Evolutionary conservation across 208 protist genomes (phyloP), one percentile per base, ranked within the genome.

Genomic region (Strigomonas culicis): DNA sequence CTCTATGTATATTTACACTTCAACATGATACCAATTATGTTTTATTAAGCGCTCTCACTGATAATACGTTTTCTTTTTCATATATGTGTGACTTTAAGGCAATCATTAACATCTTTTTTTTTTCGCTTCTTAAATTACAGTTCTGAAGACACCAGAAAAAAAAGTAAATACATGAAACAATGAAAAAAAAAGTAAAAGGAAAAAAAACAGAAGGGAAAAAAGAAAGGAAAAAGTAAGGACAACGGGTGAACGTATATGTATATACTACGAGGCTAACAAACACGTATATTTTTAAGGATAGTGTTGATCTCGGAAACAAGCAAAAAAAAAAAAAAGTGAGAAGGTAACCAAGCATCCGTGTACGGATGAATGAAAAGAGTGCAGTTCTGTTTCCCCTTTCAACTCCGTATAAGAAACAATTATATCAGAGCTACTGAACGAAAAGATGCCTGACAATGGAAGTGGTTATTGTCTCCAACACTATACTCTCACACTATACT

Each of bases 331-430:
- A 56, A 46, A 57, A 39, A 58, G 28, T 51, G 44, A 47, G 22
- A 65, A 19, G n/a, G 15, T 7, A 43, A 44, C 30, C 4, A 24
- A 57, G 7, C 31, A 44, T 11, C 13, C n/a, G 28, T 28, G 13
- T 4, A 47, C 8, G 6, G 62, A 4, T 59, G n/a, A 27, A 74
- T 57, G 31, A 57, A 52, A 61, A 72, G 50, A 56, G 50, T 19
- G 6, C 22, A 8, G 4, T n/a, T n/a, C 32, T 11, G 7, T 41
- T n/a, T 43, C 25, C 10, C 34, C 34, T 39, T 39, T 39, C 10
- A 13, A 13, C 10, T 39, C 10, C 10, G 10, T 4, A 39, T 13
- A 39, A 39, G 4, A 39, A 39, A 39, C n/a, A n/a, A n/a, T n/a
- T n/a, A n/a, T n/a, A n/a, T n/a, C n/a, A n/a, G n/a, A n/a, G n/a